These are phyloP conservation scores for Atalantia buxifolia DNA, from an alignment of 345 rosid genomes.

Conservation along the genomic window DNA sequence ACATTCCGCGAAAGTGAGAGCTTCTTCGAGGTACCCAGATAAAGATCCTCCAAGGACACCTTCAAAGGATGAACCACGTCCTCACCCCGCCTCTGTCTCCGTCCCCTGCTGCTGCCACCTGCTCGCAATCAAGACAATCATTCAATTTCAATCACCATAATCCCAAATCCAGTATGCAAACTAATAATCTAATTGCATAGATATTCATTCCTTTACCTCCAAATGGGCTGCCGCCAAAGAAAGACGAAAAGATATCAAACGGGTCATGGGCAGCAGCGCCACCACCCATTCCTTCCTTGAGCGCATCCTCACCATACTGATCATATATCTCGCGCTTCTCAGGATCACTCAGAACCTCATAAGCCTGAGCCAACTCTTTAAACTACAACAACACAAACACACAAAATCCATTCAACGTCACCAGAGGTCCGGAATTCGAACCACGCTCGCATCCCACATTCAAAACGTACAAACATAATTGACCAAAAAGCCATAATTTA, in stretches of 20 bases:
- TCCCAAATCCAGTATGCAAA: not conserved
- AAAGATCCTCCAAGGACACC: conserved; percentile 78
- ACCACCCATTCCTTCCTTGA: conserved; percentile 90
- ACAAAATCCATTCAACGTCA: not conserved
- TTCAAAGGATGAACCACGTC: conserved; percentile 81
- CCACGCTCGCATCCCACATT: not conserved
- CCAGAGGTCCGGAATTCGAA: no score
- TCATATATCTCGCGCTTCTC: conserved; percentile 90
- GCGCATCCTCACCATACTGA: conserved; percentile 89
- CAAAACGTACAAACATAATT: not conserved
- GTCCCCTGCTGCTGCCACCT: conserved; percentile 69
- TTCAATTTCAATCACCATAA: not conserved
- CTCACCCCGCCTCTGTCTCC: conserved; percentile 91
- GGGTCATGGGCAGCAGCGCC: conserved; percentile 73
- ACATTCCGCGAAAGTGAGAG: conserved; percentile 79
- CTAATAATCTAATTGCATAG: not conserved
- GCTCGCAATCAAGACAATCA: not conserved
- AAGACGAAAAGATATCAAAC: conserved; percentile 77
- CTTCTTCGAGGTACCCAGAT: conserved; percentile 75
- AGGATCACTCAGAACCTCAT: conserved; percentile 83
- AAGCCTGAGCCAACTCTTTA: conserved; percentile 88
- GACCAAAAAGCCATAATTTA: not conserved
- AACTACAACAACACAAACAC: conserved; percentile 41
- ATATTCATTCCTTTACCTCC: conserved; percentile 41
- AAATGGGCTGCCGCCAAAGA: conserved; percentile 72